These are phyloP conservation scores for Penicillium antarcticum DNA, from an alignment of 495 filamentous ascomycete species.

Conservation along the genomic window DNA sequence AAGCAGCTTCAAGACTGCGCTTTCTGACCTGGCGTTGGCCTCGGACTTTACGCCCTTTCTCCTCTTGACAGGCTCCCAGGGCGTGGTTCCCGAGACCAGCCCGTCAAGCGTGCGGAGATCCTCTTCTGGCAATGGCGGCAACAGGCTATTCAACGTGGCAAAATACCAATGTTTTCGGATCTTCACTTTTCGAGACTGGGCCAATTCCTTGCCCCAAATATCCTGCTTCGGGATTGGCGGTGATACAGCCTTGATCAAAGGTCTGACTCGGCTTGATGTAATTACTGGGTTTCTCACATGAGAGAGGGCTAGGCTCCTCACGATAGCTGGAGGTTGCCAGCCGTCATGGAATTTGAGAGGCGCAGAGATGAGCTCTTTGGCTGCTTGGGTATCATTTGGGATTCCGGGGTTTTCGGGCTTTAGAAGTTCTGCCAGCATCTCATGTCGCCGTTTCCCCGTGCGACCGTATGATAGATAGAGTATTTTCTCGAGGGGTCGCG, in stretches of 20 bases:
- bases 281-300: constrained; percentile 29
- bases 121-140: constrained; percentile 67
- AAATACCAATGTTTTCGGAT: constrained; percentile 61
- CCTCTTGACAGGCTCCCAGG: constrained; percentile 38
- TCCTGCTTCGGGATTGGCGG: constrained; percentile 59
- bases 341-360: constrained; percentile 24
- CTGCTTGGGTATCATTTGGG: constrained; percentile 26
- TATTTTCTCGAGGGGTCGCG: constrained; percentile 58
- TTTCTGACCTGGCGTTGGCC: constrained; percentile 1
- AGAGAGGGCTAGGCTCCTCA: constrained; percentile 34
- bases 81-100: constrained; percentile 50
- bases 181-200: constrained; percentile 50
- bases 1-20: constrained; percentile 20
- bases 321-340: constrained; percentile 33
- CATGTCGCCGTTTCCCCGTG: constrained; percentile 61
- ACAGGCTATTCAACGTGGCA: constrained; percentile 46
- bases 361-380: constrained; percentile 18
- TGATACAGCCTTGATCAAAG: constrained; percentile 34
- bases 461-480: constrained; percentile 72
- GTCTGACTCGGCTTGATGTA: constrained; percentile 17
- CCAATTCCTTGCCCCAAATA: constrained; percentile 59
- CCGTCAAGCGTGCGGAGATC: constrained; percentile 63
- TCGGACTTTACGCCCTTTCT: constrained; percentile 15
- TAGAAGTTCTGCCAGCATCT: constrained; percentile 54
- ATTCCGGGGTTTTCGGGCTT: constrained; percentile 16